Conservation (phyloP, 1,139 yeast species). For the Yamadazyma epiphylla region DNA sequence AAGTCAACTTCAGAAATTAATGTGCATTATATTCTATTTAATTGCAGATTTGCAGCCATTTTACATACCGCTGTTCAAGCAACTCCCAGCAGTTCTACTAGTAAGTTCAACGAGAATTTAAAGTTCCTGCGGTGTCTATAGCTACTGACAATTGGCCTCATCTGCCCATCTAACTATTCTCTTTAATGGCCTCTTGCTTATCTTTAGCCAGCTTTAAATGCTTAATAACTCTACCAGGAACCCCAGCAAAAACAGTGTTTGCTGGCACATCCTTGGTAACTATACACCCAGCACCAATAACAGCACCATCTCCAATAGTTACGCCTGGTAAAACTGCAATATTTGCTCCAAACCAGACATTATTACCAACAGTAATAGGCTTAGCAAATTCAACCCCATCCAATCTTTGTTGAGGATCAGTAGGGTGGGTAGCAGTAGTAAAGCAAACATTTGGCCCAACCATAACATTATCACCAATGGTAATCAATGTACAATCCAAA, state of each 20-base stretch:
- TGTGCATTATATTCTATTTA: too few species aligned
- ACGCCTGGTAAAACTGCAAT: conserved; percentile 61
- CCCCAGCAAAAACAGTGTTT: conserved; percentile 53
- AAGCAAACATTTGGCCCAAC: conserved; percentile 63
- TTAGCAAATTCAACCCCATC: conserved; percentile 48
- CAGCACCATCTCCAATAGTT: conserved; percentile 58
- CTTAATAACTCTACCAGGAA: conserved; percentile 50
- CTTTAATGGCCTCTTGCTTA: conserved; percentile 7
- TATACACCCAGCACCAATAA: conserved; percentile 66
- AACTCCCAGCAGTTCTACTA: too few species aligned
- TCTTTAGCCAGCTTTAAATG: conserved; percentile 7
- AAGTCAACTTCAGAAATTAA: too few species aligned
- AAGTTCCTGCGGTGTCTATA: too few species aligned
- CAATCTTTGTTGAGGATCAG: conserved; percentile 45
- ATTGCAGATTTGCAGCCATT: too few species aligned
- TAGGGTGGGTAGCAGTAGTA: conserved; percentile 62
- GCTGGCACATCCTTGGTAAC: conserved; percentile 55
- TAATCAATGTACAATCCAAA: conserved; percentile 58
- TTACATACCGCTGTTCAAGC: too few species aligned
- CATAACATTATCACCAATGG: conserved; percentile 57
- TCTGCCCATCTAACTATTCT: too few species aligned
- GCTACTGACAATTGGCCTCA: too few species aligned
- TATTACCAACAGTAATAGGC: conserved; percentile 57
- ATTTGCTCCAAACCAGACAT: conserved; percentile 65
- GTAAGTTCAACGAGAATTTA: too few species aligned